Evolutionary conservation across 2,329 filamentous ascomycete species (phyloP).

Genomic region (Nigrospora osmanthi): DNA sequence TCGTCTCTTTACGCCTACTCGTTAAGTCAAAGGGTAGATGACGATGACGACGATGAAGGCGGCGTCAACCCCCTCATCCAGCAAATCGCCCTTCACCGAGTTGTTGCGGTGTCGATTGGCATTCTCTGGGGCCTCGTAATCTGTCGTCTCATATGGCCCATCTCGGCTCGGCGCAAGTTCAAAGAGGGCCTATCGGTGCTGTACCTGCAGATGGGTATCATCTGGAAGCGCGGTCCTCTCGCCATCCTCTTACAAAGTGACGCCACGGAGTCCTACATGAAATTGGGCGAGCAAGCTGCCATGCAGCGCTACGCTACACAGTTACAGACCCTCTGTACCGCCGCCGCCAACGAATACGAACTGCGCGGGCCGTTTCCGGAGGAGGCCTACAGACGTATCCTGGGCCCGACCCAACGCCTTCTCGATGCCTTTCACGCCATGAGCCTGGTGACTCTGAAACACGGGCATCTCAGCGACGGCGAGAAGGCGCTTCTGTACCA

Average conservation of each 20-base stretch:
- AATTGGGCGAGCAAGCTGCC: constrained; percentile 77
- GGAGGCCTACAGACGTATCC: constrained; percentile 62
- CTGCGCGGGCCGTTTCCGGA: constrained; percentile 80
- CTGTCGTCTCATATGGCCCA: constrained; percentile 86
- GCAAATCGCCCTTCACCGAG: constrained; percentile 81
- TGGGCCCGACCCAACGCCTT: constrained; percentile 74
- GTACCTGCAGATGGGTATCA: constrained; percentile 88
- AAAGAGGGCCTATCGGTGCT: constrained; percentile 85
- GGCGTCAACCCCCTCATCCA: constrained; percentile 76
- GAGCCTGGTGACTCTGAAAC: constrained; percentile 84
- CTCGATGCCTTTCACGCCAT: constrained; percentile 94
- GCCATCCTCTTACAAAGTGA: constrained; percentile 60
- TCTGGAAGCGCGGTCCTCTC: constrained; percentile 91
- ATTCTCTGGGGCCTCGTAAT: constrained; percentile 90
- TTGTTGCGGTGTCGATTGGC: constrained; percentile 77
- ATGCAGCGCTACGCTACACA: constrained; percentile 73
- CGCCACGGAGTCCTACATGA: constrained; percentile 63
- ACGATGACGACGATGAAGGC: constrained; percentile 83
- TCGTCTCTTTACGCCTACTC: constrained; percentile 92
- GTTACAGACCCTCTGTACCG: constrained; percentile 63
- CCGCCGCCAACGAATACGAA: constrained; percentile 81
- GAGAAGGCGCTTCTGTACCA: constrained; percentile 75
- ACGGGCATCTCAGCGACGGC: constrained; percentile 65
- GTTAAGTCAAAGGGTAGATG: constrained; percentile 68
- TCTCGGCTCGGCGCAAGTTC: constrained; percentile 80